Percentiles rank a stretch among this genome's conserved stretches.
Conservation (phyloP, 345 rosid genomes). For the Anacardium occidentale region DNA sequence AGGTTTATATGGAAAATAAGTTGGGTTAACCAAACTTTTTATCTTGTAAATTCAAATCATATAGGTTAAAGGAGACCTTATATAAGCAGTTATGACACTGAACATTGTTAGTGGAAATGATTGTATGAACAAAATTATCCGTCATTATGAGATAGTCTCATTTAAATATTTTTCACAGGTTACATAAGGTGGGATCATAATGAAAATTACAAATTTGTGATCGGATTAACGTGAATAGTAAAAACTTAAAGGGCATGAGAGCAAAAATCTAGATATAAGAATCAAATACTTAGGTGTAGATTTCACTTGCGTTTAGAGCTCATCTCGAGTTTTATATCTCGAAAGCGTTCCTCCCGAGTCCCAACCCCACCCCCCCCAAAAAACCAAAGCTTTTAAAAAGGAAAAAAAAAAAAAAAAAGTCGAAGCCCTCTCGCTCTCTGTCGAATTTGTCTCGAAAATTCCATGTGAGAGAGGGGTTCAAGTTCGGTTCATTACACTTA, state of each 20-base stretch:
- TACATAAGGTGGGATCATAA: no score
- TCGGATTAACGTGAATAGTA: neutral
- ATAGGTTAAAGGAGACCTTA: no score
- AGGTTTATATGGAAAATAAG: no score
- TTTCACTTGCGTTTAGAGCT: slow-evolving; percentile 34
- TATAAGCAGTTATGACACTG: no score
- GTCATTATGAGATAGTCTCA: no score
- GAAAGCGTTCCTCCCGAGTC: slow-evolving; percentile 18
- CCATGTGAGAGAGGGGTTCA: slow-evolving; percentile 17
- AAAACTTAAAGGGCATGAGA: neutral
- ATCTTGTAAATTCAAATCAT: no score
- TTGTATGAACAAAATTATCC: no score
- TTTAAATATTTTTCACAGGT: no score
- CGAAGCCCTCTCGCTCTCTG: slow-evolving; percentile 6
- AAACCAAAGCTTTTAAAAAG: slow-evolving; percentile 11
- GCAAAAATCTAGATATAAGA: slow-evolving; percentile 2
- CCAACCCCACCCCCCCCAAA: neutral
- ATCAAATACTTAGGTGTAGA: slow-evolving; percentile 11
- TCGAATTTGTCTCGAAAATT: neutral
- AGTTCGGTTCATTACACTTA: neutral
- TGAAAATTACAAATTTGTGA: neutral
- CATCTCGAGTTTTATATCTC: slow-evolving; percentile 37
- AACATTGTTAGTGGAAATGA: no score
- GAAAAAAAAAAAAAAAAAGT: neutral
- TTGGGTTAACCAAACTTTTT: no score